These are phyloP conservation scores for Aspergillus ostianus DNA, from an alignment of 495 filamentous ascomycete genomes.

Conservation along the genomic window DNA sequence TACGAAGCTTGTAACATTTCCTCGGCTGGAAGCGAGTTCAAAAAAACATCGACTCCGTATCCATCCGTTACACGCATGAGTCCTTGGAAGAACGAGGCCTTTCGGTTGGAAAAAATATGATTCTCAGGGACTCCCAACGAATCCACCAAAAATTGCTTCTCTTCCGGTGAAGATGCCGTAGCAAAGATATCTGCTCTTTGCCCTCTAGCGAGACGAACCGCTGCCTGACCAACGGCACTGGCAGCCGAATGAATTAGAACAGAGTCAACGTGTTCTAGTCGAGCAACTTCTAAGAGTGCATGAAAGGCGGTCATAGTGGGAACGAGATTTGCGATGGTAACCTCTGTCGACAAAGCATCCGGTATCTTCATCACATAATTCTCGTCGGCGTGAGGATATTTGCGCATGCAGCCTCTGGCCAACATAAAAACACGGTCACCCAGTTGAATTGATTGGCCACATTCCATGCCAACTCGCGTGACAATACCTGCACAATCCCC, in stretches of 20 bases:
- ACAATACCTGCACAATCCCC: conserved; percentile 36
- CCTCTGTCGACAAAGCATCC: conserved; percentile 12
- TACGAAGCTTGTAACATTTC: not conserved
- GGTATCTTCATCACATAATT: conserved; percentile 10
- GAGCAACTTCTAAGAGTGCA: conserved; percentile 22
- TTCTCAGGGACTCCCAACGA: not conserved
- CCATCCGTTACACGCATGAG: not conserved
- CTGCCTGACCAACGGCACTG: conserved; percentile 50
- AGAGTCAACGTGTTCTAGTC: conserved; percentile 19
- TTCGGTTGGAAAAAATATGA: not conserved
- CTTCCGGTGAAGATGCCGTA: conserved; percentile 38
- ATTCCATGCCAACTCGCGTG: conserved; percentile 24
- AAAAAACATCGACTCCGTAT: conserved; percentile 3
- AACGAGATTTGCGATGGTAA: conserved; percentile 15
- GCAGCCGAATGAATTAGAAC: conserved; percentile 31
- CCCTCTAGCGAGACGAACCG: conserved; percentile 51
- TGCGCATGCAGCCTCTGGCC: not conserved
- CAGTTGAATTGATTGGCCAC: conserved; percentile 1
- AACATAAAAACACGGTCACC: conserved; percentile 24
- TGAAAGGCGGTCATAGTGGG: conserved; percentile 24
- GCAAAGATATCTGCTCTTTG: conserved; percentile 53
- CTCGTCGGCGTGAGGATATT: not conserved
- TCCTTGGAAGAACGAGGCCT: not conserved
- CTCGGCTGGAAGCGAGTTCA: not conserved
- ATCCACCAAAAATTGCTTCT: conserved; percentile 8